Percentiles rank a stretch among this genome's conserved stretches.
Evolutionary conservation across 2,329 filamentous ascomycete species (phyloP).

Genomic region (Verruconis gallopava): DNA sequence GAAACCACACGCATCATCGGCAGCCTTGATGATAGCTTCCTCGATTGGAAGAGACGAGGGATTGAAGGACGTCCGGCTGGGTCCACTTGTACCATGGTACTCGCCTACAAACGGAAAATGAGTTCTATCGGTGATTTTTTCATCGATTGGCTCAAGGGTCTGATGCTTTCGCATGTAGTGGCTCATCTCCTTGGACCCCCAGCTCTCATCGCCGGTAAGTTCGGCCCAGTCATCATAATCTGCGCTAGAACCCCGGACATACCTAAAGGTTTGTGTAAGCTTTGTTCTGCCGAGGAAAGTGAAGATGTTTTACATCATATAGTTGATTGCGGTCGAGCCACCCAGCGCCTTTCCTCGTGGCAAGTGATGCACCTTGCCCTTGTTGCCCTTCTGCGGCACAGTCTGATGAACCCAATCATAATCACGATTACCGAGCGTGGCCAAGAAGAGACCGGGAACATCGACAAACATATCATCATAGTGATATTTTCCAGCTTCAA

Average conservation of each 20-base stretch:
- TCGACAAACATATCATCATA: constrained; percentile 6
- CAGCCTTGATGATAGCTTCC: constrained; percentile 17
- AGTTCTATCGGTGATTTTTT: constrained; percentile 16
- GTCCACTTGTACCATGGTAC: constrained; percentile 23
- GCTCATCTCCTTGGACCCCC: constrained; percentile 33
- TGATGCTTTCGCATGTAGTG: constrained; percentile 32
- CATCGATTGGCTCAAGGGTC: constrained; percentile 21
- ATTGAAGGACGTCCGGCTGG: constrained; percentile 24
- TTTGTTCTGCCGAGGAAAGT: background rate
- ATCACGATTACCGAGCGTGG: constrained; percentile 15
- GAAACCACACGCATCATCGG: constrained; percentile 17
- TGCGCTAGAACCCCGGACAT: constrained; percentile 30
- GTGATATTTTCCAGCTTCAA: constrained; percentile 12
- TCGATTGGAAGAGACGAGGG: constrained; percentile 15
- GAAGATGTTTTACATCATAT: background rate
- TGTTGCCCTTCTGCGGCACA: constrained; percentile 11
- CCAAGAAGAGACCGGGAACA: constrained; percentile 7
- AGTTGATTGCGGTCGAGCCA: constrained; percentile 32
- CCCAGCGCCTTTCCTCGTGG: constrained; percentile 30
- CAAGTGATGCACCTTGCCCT: background rate
- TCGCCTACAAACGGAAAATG: constrained; percentile 21
- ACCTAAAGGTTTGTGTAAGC: constrained; percentile 17
- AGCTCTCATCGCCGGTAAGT: constrained; percentile 27
- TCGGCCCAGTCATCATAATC: constrained; percentile 37
- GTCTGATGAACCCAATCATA: constrained; percentile 25